Evolutionary conservation across 257 asterid species (phyloP).

Genomic region (Handroanthus guayacan): DNA sequence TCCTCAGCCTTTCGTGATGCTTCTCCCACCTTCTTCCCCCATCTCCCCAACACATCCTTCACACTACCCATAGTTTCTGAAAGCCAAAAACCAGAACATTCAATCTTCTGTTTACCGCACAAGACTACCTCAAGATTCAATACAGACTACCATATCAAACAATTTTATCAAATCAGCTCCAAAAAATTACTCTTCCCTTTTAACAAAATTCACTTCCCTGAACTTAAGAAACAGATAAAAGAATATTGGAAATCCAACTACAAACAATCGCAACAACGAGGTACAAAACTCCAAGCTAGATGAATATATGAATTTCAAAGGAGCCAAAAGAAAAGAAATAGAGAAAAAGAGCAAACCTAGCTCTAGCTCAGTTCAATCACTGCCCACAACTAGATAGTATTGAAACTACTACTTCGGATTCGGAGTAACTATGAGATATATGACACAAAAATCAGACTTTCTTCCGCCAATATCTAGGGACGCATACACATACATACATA

Average conservation of each 20-base stretch:
- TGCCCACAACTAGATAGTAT: not conserved
- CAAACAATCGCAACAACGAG: constrained; percentile 16
- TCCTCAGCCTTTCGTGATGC: constrained; percentile 91
- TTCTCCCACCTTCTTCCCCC: constrained; percentile 95
- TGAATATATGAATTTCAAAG: constrained; percentile 1
- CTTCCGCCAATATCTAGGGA: constrained; percentile 23
- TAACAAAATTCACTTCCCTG: constrained; percentile 1
- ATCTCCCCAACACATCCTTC: constrained; percentile 82
- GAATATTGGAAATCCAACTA: not conserved
- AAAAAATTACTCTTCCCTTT: not conserved
- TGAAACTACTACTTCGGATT: constrained; percentile 29
- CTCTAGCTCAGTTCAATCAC: constrained; percentile 13
- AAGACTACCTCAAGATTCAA: not conserved
- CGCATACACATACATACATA: not conserved
- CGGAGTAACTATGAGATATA: constrained; percentile 11
- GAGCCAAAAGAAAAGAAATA: not conserved
- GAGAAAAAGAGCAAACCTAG: constrained; percentile 14
- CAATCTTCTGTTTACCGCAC: not conserved
- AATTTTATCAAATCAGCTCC: constrained; percentile 7
- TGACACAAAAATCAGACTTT: constrained; percentile 1
- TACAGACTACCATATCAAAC: constrained; percentile 12
- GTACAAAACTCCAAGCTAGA: not conserved
- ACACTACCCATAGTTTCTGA: constrained; percentile 83
- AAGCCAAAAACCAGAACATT: constrained; percentile 27
- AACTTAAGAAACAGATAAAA: not conserved